A percentile compares a stretch with the other conserved stretches of the same genome.
phyloP scores from a whole-genome alignment of 805 yeast species.

The Sungouiozyma intestinalis region DNA sequence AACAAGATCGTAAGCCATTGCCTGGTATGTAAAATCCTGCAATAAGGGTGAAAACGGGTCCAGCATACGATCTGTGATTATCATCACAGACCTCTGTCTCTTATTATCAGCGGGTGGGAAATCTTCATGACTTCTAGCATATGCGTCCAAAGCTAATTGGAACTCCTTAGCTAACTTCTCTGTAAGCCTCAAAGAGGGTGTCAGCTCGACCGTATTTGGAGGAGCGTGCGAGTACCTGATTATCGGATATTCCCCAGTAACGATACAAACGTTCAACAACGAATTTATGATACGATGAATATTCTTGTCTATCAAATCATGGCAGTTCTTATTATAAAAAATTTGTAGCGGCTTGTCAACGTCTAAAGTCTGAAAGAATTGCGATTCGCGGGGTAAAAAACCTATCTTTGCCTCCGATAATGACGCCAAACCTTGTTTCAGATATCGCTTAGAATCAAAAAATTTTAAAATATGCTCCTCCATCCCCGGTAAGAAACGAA shows the following conservation, averaged over 20 bases:
- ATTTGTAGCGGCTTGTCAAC: conserved; percentile 54
- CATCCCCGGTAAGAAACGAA: conserved; percentile 60
- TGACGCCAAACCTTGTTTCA: conserved; percentile 22
- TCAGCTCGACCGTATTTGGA: conserved; percentile 36
- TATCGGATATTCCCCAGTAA: conserved; percentile 82
- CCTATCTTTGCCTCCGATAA: conserved; percentile 37
- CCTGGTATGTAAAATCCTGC: conserved; percentile 87
- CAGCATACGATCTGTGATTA: conserved; percentile 73
- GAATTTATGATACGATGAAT: conserved; percentile 50
- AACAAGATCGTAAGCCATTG: conserved; percentile 75
- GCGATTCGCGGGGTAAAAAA: conserved; percentile 56
- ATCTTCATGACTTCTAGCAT: conserved; percentile 57
- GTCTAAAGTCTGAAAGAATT: conserved; percentile 57
- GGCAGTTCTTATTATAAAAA: conserved; percentile 57
- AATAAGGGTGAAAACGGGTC: conserved; percentile 76
- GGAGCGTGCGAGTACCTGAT: conserved; percentile 58
- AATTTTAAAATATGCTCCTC: conserved; percentile 23
- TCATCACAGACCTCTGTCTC: conserved; percentile 61
- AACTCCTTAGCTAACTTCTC: conserved; percentile 62
- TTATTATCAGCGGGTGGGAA: conserved; percentile 44
- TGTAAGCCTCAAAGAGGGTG: conserved; percentile 51
- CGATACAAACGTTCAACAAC: conserved; percentile 59
- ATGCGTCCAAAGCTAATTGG: conserved; percentile 61
- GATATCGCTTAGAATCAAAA: conserved; percentile 22
- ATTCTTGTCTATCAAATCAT: conserved; percentile 48